These are phyloP conservation scores for Daldinia childiae DNA, from an alignment of 495 filamentous ascomycete genomes.

Conservation along the genomic window DNA sequence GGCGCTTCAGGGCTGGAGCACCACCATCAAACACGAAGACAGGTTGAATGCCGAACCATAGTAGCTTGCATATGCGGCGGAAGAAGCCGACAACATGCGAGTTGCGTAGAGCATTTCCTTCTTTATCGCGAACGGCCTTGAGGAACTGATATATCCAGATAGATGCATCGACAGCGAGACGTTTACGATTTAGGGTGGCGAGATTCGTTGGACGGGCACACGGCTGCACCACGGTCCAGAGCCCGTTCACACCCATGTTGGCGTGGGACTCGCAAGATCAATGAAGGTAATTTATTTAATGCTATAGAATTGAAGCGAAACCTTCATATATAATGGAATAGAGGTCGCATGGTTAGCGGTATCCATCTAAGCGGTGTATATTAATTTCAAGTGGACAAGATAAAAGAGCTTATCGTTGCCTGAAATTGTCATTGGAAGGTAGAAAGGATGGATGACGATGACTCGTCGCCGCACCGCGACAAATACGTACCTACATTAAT, in stretches of 20 bases:
- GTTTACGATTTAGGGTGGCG: slow-evolving; percentile 92
- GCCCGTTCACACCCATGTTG: slow-evolving; percentile 93
- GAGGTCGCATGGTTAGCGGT: slow-evolving; percentile 7
- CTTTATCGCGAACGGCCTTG: slow-evolving; percentile 97
- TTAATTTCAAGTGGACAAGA: background rate
- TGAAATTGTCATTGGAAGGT: slow-evolving; percentile 2
- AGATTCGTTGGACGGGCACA: slow-evolving; percentile 92
- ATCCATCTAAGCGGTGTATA: background rate
- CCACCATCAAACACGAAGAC: slow-evolving; percentile 99
- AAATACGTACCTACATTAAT: background rate
- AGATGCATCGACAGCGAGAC: slow-evolving; percentile 94
- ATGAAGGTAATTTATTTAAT: slow-evolving; percentile 15
- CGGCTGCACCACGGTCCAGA: slow-evolving; percentile 94
- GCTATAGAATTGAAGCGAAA: slow-evolving; percentile 3
- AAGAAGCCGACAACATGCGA: slow-evolving; percentile 97
- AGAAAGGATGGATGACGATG: slow-evolving; percentile 33
- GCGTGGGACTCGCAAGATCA: slow-evolving; percentile 13
- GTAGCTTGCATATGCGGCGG: slow-evolving; percentile 93
- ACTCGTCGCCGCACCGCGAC: slow-evolving; percentile 36
- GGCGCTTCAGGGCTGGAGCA: slow-evolving; percentile 87
- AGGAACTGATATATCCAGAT: slow-evolving; percentile 99
- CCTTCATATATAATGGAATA: slow-evolving; percentile 15
- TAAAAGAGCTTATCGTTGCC: slow-evolving; percentile 15
- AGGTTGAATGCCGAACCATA: slow-evolving; percentile 95
- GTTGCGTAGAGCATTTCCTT: slow-evolving; percentile 95